phyloP scores from a whole-genome alignment of 495 filamentous ascomycete genomes.

The Aspergillus affinis region DNA sequence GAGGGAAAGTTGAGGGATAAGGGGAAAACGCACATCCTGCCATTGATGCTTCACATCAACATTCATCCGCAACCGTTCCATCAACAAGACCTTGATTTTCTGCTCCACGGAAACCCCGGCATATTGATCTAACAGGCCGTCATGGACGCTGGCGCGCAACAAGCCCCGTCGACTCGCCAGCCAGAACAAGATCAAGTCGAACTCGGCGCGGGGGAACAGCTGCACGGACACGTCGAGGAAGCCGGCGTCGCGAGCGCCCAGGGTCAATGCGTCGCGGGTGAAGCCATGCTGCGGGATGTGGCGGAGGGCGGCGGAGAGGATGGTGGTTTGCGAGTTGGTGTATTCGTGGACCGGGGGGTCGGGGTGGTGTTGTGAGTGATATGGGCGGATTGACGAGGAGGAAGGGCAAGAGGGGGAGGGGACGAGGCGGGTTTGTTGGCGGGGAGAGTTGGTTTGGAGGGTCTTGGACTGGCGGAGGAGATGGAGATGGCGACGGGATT shows the following conservation, averaged over 20 bases:
- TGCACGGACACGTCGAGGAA: constrained; percentile 85
- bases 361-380: constrained; percentile 71
- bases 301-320: constrained; percentile 75
- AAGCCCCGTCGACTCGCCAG: constrained; percentile 66
- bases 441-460: background rate
- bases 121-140: constrained; percentile 27
- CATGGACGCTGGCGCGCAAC: constrained; percentile 51
- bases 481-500: background rate
- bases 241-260: constrained; percentile 77
- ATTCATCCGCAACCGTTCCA: constrained; percentile 75
- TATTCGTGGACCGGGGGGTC: constrained; percentile 57
- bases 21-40: constrained; percentile 68
- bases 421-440: constrained; percentile 7
- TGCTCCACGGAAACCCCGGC: constrained; percentile 43
- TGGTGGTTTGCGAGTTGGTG: constrained; percentile 66
- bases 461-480: background rate
- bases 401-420: background rate
- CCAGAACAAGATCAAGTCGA: constrained; percentile 81
- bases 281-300: constrained; percentile 86
- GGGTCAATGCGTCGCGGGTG: constrained; percentile 63
- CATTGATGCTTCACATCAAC: constrained; percentile 64
- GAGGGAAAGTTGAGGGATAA: background rate
- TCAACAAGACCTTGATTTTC: constrained; percentile 62
- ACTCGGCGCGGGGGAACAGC: constrained; percentile 73
- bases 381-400: constrained; percentile 36